A percentile compares a stretch with the other conserved stretches of the same genome.
These are phyloP conservation scores for Vickermania spadyakhi DNA, from an alignment of 208 protist species.

Conservation along the genomic window DNA sequence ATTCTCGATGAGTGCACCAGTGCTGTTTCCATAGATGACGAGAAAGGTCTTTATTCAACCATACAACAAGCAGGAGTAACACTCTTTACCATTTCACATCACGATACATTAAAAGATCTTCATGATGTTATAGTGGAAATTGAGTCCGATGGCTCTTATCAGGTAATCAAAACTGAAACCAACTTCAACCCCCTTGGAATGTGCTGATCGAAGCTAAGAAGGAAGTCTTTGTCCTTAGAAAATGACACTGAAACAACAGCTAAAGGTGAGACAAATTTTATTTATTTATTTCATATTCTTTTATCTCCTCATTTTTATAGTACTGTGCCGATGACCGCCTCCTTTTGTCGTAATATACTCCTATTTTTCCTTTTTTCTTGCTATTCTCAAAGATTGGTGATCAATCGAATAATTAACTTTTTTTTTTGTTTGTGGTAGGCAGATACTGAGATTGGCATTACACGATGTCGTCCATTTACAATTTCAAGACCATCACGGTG, in stretches of 20 bases:
- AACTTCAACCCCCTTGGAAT: background rate
- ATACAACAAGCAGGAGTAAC: slow-evolving; percentile 70
- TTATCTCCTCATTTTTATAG: slow-evolving; percentile 1
- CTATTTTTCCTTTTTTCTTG: slow-evolving; percentile 6
- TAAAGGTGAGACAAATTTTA: too few species aligned
- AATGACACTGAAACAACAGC: too few species aligned
- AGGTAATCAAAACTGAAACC: slow-evolving; percentile 6
- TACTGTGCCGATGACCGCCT: background rate
- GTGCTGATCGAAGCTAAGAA: background rate
- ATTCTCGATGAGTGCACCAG: slow-evolving; percentile 90
- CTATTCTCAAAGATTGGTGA: background rate
- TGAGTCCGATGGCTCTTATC: slow-evolving; percentile 51
- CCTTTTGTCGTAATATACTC: background rate
- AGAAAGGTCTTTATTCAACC: slow-evolving; percentile 49
- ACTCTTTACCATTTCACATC: slow-evolving; percentile 78
- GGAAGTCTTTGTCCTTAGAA: background rate
- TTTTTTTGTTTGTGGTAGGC: slow-evolving; percentile 1
- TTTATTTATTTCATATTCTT: too few species aligned
- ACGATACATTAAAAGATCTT: slow-evolving; percentile 44
- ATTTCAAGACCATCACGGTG: slow-evolving; percentile 97
- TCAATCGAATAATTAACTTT: background rate
- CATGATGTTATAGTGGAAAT: slow-evolving; percentile 55
- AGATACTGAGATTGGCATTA: background rate
- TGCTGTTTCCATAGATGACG: slow-evolving; percentile 79
- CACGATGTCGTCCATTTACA: slow-evolving; percentile 91